Conservation (phyloP, 2,329 filamentous ascomycete species). For the Aspergillus sp. region DNA sequence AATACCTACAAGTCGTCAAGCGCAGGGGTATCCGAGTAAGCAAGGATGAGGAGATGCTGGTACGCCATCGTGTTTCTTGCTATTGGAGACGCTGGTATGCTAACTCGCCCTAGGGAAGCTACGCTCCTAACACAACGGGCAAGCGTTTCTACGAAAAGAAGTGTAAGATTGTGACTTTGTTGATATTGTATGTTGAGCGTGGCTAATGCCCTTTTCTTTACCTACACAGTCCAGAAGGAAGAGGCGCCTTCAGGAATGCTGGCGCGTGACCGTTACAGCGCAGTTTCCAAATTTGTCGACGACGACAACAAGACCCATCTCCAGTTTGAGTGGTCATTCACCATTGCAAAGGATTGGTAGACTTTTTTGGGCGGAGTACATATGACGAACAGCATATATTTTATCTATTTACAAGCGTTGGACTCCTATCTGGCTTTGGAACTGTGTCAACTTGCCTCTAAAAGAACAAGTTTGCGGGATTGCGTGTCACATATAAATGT, state of each 20-base stretch:
- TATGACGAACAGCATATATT: conserved; percentile 31
- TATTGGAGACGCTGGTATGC: conserved; percentile 87
- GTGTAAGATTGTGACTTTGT: conserved; percentile 63
- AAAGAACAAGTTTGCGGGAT: neutral
- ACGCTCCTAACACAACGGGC: conserved; percentile 88
- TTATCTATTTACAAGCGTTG: conserved; percentile 34
- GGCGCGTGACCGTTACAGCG: conserved; percentile 86
- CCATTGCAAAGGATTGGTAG: conserved; percentile 93
- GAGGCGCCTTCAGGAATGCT: conserved; percentile 92
- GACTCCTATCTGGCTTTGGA: conserved; percentile 13
- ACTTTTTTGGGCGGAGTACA: conserved; percentile 9
- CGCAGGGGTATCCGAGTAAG: conserved; percentile 82
- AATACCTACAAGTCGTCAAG: conserved; percentile 95
- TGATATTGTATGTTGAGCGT: neutral
- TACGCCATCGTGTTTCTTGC: conserved; percentile 51
- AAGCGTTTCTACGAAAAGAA: conserved; percentile 86
- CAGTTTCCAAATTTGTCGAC: conserved; percentile 87
- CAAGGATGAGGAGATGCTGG: conserved; percentile 99
- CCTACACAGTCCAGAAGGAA: conserved; percentile 78
- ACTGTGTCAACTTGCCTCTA: neutral
- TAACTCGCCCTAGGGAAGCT: conserved; percentile 70
- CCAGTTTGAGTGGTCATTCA: conserved; percentile 93
- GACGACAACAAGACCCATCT: conserved; percentile 92
- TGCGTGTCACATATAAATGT: neutral
- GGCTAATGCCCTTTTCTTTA: neutral